These are phyloP conservation scores for Ehretia macrophylla DNA, from an alignment of 257 asterid species.

Conservation along the genomic window DNA sequence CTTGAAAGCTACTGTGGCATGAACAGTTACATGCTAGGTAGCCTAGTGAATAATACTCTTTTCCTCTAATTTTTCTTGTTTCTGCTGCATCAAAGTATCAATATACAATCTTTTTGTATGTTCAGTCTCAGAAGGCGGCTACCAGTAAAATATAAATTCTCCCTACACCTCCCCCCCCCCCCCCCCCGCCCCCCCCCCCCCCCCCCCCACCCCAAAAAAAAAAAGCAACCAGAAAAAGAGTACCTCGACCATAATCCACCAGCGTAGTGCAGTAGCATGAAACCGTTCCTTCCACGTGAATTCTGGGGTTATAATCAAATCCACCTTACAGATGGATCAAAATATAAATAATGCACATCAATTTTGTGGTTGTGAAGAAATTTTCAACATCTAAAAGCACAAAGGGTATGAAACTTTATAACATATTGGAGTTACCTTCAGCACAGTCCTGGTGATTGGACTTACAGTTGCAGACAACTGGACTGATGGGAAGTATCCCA, in stretches of 20 bases:
- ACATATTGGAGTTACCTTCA: slow-evolving; percentile 61
- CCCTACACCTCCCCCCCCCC: too few species aligned
- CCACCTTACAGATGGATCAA: slow-evolving; percentile 52
- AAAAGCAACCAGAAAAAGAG: too few species aligned
- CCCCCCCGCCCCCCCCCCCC: too few species aligned
- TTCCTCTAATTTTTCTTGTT: too few species aligned
- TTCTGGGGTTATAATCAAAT: slow-evolving; percentile 73
- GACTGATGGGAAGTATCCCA: slow-evolving; percentile 85
- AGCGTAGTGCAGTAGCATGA: slow-evolving; percentile 90
- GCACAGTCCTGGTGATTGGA: slow-evolving; percentile 97
- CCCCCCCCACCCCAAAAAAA: too few species aligned
- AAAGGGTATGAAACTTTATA: slow-evolving; percentile 12
- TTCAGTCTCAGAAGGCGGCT: too few species aligned
- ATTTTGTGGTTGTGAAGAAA: not conserved
- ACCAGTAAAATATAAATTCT: too few species aligned
- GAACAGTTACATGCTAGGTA: too few species aligned
- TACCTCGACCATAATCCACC: slow-evolving; percentile 99
- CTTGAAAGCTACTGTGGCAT: too few species aligned
- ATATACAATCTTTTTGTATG: too few species aligned
- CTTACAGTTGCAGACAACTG: slow-evolving; percentile 86
- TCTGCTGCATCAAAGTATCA: too few species aligned
- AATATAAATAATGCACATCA: slow-evolving; percentile 3
- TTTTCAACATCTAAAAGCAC: slow-evolving; percentile 14
- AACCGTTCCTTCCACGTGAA: slow-evolving; percentile 95
- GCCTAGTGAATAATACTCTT: slow-evolving; percentile 13